Evolutionary conservation across 805 yeast species (phyloP), one percentile per base, ranked within the genome.

Genomic region (Lachancea sp.): DNA sequence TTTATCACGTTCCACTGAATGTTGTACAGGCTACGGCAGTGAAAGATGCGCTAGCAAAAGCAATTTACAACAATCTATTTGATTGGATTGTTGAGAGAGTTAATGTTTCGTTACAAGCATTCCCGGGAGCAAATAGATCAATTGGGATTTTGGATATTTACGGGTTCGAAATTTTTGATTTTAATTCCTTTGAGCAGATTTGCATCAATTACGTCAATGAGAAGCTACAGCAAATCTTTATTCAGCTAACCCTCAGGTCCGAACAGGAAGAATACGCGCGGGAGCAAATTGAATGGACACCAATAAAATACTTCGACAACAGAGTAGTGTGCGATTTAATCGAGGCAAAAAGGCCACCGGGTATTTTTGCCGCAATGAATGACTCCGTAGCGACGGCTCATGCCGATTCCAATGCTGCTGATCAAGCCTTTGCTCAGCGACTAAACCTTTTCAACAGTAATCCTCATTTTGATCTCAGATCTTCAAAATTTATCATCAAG

Each of bases 351-450:
- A 78, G 96, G 56, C 97, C 98, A 1, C 97, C 97, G 1, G 98
- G 98, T 45, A 73, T 92, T 32, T 89, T 92, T 68, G 94, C 97
- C 2, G 95, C 96, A 2, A 73, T 92, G 65, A 92, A 90, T 64
- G 98, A 92, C 69, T 90, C 97, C 1, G 82, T 88, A 55, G 97
- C 96, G 26, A 92, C 97, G 20, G 98, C 98, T 0, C 98, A 92
- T 60, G 99, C 98, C 3, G 97, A 92, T 58, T 83, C 96, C 1
- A 73, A 69, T 38, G 98, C 97, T 15, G 97, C 97, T 2, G 99
- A 92, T 63, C 96, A 88, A 65, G 85, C 94, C 1, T 92, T 92
- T 64, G 83, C 92, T 13, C 96, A 87, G 69, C 76, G 97, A 64
- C 71, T 92, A 55, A 84, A 87, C 51, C 72, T 85, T 78, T 84